Conservation (phyloP, 2,329 filamentous ascomycete species). For the Myriosclerotinia curreyana region DNA sequence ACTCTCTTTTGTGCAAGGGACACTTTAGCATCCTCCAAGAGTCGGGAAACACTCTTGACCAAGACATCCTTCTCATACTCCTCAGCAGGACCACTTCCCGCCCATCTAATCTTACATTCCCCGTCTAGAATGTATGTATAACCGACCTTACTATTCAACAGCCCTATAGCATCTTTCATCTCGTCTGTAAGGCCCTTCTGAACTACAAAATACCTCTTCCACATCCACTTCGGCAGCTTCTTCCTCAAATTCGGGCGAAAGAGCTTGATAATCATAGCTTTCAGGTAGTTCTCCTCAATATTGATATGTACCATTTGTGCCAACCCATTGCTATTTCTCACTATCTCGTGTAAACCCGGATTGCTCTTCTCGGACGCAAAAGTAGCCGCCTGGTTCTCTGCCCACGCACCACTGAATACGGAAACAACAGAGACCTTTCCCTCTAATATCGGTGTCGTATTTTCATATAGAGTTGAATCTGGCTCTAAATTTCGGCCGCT, state of each 20-base stretch:
- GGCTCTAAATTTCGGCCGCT: conserved; percentile 72
- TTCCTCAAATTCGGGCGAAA: conserved; percentile 55
- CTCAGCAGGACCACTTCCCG: conserved; percentile 70
- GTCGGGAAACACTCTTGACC: conserved; percentile 58
- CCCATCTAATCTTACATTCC: conserved; percentile 89
- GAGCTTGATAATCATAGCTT: conserved; percentile 55
- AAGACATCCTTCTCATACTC: conserved; percentile 65
- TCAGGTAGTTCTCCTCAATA: conserved; percentile 75
- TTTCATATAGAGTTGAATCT: conserved; percentile 44
- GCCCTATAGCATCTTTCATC: conserved; percentile 60
- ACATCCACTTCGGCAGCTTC: conserved; percentile 50
- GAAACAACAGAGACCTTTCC: conserved; percentile 76
- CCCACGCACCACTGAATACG: conserved; percentile 83
- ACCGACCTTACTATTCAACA: conserved; percentile 80
- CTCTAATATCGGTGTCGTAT: conserved; percentile 73
- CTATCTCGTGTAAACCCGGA: conserved; percentile 61
- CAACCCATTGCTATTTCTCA: conserved; percentile 52
- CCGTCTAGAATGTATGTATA: conserved; percentile 90
- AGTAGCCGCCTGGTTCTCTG: conserved; percentile 70
- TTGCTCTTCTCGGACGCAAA: conserved; percentile 67
- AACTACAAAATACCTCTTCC: conserved; percentile 61
- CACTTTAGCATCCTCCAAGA: conserved; percentile 54
- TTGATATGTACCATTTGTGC: conserved; percentile 86
- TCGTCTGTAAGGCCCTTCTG: conserved; percentile 56
- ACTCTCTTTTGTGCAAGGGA: not conserved